phyloP scores from a whole-genome alignment of 768 basidiomycete genomes.

The Kwoniella dejecticola region DNA sequence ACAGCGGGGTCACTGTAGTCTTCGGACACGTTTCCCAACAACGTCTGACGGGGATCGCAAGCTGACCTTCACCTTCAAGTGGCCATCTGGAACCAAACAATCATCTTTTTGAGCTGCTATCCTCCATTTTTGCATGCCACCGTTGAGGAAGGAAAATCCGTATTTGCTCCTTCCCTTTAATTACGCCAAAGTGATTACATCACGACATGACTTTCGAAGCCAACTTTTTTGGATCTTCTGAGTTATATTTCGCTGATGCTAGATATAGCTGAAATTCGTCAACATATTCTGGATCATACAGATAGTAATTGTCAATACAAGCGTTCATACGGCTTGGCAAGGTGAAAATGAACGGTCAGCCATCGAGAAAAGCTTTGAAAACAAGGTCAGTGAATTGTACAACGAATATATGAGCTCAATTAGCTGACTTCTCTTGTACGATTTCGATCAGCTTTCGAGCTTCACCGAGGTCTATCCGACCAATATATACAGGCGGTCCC shows the following conservation, averaged over 20 bases:
- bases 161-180: no score
- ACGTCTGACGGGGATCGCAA: no score
- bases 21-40: no score
- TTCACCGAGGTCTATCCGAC: constrained; percentile 57
- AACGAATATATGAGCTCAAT: background rate
- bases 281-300: no score
- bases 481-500: constrained; percentile 86
- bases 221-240: background rate
- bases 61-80: background rate
- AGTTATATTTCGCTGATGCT: no score
- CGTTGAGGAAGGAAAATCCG: background rate
- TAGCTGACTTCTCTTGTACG: background rate
- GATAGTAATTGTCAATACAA: no score
- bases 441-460: constrained; percentile 45
- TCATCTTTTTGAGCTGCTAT: constrained; percentile 20
- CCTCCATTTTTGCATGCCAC: no score
- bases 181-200: background rate
- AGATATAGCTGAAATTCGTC: no score
- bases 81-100: constrained; percentile 11
- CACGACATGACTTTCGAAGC: background rate
- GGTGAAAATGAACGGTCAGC: constrained; percentile 38
- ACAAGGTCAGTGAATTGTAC: constrained; percentile 33
- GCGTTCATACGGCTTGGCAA: no score
- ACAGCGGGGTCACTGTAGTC: no score
- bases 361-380: constrained; percentile 36